Base-by-base conservation (phyloP, 2,329 filamentous ascomycete species). In the Ascochyta lentis region DNA sequence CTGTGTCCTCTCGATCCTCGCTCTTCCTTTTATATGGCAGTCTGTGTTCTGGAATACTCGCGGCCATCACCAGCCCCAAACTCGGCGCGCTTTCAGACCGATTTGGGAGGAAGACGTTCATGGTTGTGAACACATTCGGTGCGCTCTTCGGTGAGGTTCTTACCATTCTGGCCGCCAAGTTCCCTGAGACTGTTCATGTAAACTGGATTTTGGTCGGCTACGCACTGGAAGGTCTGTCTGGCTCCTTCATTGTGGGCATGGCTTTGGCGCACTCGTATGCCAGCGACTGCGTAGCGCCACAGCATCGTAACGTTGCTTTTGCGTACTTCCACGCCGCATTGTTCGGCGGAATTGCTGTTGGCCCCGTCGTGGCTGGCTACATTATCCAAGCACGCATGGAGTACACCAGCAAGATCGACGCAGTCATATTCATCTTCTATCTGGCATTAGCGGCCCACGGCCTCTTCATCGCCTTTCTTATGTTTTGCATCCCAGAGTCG, bases 311-410 rank as follows among this genome's bases (percentile, higher is more conserved):
- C 56, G 89, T 96, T 7, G 86, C 88, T 4, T 95, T 98, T 73
- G 93, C 92, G 6, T 94, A 93, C 71, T 89, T 98, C 66, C 91
- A 98, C 67, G 92, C 91, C 10, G 92, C 89, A 64, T 81, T 99
- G 8, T 98, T 96, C 74, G 83, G 85, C 1, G 95, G 95, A n/a
- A 86, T 98, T 41, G 94, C 95, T 0, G 77, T 94, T 29, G 95
- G 95, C 0, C 95, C 95, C 7, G 82, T 96, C 3, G 70, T 96
- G 22, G 89, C 92, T 0, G 93, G 90, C 2, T 89, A 90, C 64
- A 80, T 97, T 39, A 89, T 96, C 67, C 85, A 90, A 66, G 61
- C 60, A n/a, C 69, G 68, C 8, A 49, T 63, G 46, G 69, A 71
- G 47, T 63, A 66, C 33, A 65, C 69, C 6, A 66, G 69, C 37